These are phyloP conservation scores for Colletotrichum orchidophilum DNA, from an alignment of 2,329 filamentous ascomycete genomes.

Conservation along the genomic window DNA sequence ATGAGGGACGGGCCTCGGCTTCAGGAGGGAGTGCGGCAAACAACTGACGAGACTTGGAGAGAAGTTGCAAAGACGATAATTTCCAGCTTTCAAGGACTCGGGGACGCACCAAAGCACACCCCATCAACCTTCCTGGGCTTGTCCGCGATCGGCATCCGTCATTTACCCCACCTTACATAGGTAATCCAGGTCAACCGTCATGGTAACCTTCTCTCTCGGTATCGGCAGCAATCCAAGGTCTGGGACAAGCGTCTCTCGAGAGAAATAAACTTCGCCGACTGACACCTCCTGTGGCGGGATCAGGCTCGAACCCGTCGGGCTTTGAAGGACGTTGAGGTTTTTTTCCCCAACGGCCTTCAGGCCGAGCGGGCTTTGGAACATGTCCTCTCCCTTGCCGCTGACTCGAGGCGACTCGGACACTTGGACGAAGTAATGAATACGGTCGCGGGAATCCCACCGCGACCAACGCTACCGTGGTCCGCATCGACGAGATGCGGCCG, in stretches of 20 bases:
- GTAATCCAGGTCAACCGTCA: too few relatives aligned
- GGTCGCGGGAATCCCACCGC: too few relatives aligned
- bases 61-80: too few relatives aligned
- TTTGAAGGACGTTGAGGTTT: background rate
- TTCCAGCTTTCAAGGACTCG: background rate
- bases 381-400: background rate
- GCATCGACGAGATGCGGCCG: background rate
- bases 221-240: background rate
- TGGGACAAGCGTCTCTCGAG: background rate
- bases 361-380: background rate
- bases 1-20: background rate
- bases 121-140: background rate
- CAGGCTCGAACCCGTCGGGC: background rate
- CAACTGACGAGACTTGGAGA: background rate
- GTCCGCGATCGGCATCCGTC: constrained; percentile 1
- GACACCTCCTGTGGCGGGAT: background rate
- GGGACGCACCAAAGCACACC: background rate
- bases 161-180: constrained; percentile 9
- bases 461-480: too few relatives aligned
- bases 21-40: background rate
- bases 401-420: background rate
- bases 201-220: background rate
- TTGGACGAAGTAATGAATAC: too few relatives aligned
- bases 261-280: background rate
- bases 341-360: background rate